Base-by-base conservation (phyloP, 2,329 filamentous ascomycete genomes). In the Myriosclerotinia curreyana region DNA sequence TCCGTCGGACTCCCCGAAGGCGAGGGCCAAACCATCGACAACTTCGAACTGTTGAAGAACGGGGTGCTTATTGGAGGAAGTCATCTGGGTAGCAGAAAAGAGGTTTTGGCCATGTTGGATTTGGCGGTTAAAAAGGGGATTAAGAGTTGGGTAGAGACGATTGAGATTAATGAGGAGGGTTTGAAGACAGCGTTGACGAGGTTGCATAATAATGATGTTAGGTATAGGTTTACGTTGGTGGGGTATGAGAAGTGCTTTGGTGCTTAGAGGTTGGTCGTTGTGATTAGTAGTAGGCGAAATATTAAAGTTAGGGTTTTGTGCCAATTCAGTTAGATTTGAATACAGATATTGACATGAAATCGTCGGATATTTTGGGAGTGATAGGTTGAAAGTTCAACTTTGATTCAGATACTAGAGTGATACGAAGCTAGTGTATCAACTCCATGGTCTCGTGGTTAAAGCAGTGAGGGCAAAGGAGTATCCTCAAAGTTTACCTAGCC, bases 1-100 rank as follows among this genome's bases (percentile, higher is more conserved):
- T 90, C 84, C 72, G 89, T 94, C 62, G 91, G 90, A 50, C 81
- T 95, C 73, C 91, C 91, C 3, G 90, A 92, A 74, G 88, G 91
- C 67, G 86, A 88, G 52, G 85, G 91, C 14, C 85, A 90, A 64
- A 78, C 81, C 62, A 82, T 95, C 69, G 86, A 85, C 77, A 87
- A 89, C 59, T 89, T 92, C 80, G 85, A 86, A 73, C 88, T 96
- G 72, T 81, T 91, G 66, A 77, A 77, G 69, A 96, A 94, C 77
- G 91, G 91, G 50, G 86, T 84, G 75, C 81, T 89, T 71, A 88
- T 92, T 71, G 86, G 87, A 51, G 83, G 83, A 50, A 89, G 86
- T 66, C 89, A 92, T 76, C 77, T 92, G 68, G 89, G 89, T 22
- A 88, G 83, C 74, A 81, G 89, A 64, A 81, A 81, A 54, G 89